Conservation (phyloP, 2,329 filamentous ascomycete species). For the Ambrosiella beaveri region DNA sequence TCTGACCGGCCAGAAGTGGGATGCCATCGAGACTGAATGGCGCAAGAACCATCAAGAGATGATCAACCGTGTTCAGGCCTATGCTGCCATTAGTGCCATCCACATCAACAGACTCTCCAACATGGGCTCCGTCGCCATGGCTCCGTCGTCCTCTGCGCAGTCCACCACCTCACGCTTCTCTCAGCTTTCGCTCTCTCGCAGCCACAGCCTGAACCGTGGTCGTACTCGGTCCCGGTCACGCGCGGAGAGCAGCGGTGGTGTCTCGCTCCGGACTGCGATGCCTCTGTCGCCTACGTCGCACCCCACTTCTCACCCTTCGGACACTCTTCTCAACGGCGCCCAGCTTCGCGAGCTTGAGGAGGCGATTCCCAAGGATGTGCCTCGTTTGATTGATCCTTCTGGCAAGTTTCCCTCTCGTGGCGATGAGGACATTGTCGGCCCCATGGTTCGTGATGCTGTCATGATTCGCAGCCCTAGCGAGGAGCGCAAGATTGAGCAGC, state of each 20-base stretch:
- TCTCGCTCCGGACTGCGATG: conserved; percentile 18
- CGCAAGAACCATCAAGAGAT: conserved; percentile 49
- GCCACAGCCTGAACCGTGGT: conserved; percentile 22
- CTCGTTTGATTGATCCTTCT: conserved; percentile 50
- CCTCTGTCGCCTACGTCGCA: neutral
- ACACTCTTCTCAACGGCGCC: conserved; percentile 25
- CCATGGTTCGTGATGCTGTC: conserved; percentile 53
- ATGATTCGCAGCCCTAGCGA: conserved; percentile 32
- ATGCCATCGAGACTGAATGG: conserved; percentile 61
- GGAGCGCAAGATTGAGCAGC: conserved; percentile 21
- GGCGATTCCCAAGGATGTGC: conserved; percentile 45
- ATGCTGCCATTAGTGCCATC: conserved; percentile 14
- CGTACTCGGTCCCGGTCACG: conserved; percentile 23
- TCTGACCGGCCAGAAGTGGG: conserved; percentile 79
- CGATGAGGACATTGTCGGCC: conserved; percentile 83
- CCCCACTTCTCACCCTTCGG: conserved; percentile 13
- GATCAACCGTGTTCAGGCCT: conserved; percentile 31
- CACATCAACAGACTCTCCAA: conserved; percentile 14
- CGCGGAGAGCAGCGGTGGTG: conserved; percentile 23
- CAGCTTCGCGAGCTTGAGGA: conserved; percentile 33
- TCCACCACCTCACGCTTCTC: conserved; percentile 5
- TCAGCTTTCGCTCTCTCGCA: conserved; percentile 18
- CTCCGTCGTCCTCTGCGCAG: conserved; percentile 11
- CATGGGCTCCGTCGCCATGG: conserved; percentile 13
- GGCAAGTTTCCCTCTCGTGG: conserved; percentile 80